These are phyloP conservation scores for Suhomyces sp. DNA, from an alignment of 805 yeast genomes.

Conservation along the genomic window DNA sequence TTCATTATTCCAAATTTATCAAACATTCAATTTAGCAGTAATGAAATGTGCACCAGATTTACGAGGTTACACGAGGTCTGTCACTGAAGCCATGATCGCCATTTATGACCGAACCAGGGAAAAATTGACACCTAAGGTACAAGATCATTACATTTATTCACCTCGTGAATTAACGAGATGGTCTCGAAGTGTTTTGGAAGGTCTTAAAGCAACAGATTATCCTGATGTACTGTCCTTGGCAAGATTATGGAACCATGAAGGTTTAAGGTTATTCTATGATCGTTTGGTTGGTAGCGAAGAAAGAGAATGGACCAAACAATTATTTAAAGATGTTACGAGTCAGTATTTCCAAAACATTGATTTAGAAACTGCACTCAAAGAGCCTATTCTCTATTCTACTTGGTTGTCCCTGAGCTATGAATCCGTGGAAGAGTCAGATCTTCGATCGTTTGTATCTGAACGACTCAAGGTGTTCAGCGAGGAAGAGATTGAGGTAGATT, in stretches of 20 bases:
- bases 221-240: conserved; percentile 43
- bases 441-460: conserved; percentile 57
- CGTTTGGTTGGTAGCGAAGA: conserved; percentile 53
- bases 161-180: conserved; percentile 92
- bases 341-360: conserved; percentile 49
- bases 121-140: conserved; percentile 36
- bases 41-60: conserved; percentile 62
- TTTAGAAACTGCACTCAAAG: conserved; percentile 29
- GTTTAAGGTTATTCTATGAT: conserved; percentile 72
- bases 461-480: conserved; percentile 72
- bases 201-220: conserved; percentile 37
- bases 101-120: conserved; percentile 50
- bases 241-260: conserved; percentile 81
- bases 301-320: conserved; percentile 46
- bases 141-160: conserved; percentile 70
- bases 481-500: conserved; percentile 63
- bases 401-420: conserved; percentile 71
- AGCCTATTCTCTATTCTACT: conserved; percentile 65
- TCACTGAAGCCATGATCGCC: conserved; percentile 67
- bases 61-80: conserved; percentile 48
- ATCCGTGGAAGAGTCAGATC: conserved; percentile 49
- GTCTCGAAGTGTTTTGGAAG: conserved; percentile 70
- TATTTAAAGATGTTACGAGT: conserved; percentile 30
- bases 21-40: conserved; percentile 53
- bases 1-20: conserved; percentile 69